These are phyloP conservation scores for Coemansia sp. DNA, from an alignment of 192 early-diverging fungal species.

Conservation along the genomic window DNA sequence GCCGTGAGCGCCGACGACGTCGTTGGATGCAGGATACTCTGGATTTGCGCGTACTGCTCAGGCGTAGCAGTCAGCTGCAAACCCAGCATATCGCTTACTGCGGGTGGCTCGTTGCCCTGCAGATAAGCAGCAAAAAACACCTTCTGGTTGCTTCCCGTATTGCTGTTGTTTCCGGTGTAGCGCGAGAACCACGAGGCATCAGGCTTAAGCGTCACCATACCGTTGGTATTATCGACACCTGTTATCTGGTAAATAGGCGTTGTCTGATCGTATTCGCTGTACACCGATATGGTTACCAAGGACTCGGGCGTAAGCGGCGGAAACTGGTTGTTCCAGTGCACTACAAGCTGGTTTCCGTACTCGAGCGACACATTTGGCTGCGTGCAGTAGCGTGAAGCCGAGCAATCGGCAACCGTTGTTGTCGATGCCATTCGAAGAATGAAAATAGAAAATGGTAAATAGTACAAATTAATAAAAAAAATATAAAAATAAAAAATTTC, in stretches of 20 bases:
- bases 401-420: conserved; percentile 33
- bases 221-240: conserved; percentile 31
- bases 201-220: conserved; percentile 24
- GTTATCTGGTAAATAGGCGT: conserved; percentile 21
- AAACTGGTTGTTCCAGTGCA: conserved; percentile 47
- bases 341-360: conserved; percentile 34
- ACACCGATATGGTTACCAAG: conserved; percentile 31
- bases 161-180: conserved; percentile 27
- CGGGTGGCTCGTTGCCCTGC: conserved; percentile 43
- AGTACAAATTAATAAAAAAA: neutral
- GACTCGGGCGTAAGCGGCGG: conserved; percentile 40
- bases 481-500: conserved; percentile 11
- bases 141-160: conserved; percentile 23
- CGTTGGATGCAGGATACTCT: conserved; percentile 27
- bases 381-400: conserved; percentile 39
- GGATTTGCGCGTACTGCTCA: conserved; percentile 36
- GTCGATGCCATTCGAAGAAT: conserved; percentile 14
- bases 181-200: conserved; percentile 37
- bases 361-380: conserved; percentile 12
- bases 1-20: neutral
- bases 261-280: conserved; percentile 37
- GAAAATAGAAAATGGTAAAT: conserved; percentile 13
- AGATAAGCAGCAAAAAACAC: conserved; percentile 42
- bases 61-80: conserved; percentile 42
- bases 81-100: conserved; percentile 32